phyloP scores from a whole-genome alignment of 768 basidiomycete genomes.

The Galerina marginata region DNA sequence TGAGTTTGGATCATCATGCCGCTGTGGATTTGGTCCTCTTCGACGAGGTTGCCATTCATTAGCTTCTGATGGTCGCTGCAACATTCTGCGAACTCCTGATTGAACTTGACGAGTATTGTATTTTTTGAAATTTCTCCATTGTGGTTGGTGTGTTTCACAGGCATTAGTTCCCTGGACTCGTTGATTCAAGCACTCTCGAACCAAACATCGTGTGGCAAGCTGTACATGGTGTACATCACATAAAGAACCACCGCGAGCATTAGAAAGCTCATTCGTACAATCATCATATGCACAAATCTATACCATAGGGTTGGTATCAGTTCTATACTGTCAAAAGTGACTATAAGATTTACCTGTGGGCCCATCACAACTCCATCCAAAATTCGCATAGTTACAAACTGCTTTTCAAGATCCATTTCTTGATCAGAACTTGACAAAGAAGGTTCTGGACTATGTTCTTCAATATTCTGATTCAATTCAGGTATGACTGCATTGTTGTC shows the following conservation, averaged over 20 bases:
- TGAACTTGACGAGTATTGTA: not conserved
- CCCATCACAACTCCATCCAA: no score
- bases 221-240: conserved; percentile 6
- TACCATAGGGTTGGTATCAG: no score
- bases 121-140: not conserved
- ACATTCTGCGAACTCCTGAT: not conserved
- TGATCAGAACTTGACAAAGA: no score
- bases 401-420: no score
- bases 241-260: conserved; percentile 15
- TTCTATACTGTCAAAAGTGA: no score
- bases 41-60: not conserved
- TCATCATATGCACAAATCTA: conserved; percentile 15
- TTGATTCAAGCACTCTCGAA: not conserved
- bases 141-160: not conserved
- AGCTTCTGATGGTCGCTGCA: not conserved
- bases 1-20: conserved; percentile 18
- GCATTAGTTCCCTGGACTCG: not conserved
- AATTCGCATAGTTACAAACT: no score
- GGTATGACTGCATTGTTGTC: not conserved
- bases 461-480: no score
- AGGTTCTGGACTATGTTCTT: no score
- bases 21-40: not conserved
- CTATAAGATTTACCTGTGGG: no score
- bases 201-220: not conserved
- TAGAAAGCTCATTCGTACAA: conserved; percentile 12